These are phyloP conservation scores for Eucalyptus melliodora DNA, from an alignment of 345 rosid species.

Conservation along the genomic window DNA sequence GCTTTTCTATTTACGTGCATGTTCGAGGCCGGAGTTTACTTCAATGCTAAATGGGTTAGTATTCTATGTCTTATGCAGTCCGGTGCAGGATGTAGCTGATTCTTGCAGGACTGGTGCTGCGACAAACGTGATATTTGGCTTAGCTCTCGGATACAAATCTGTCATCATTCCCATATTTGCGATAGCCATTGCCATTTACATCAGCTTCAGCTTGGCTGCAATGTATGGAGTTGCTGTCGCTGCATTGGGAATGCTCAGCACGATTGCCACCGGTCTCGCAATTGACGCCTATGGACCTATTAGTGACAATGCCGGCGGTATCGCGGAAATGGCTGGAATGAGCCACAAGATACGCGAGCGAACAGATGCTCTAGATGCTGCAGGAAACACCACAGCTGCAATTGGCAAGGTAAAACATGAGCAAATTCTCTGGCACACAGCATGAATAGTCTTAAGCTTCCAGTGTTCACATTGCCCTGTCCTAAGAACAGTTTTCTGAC, in stretches of 20 bases:
- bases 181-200: constrained; percentile 41
- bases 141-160: constrained; percentile 60
- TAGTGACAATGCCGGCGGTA: constrained; percentile 63
- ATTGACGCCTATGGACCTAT: constrained; percentile 72
- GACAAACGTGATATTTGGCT: constrained; percentile 56
- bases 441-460: not conserved
- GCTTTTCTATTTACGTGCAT: not conserved
- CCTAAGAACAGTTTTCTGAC: not conserved
- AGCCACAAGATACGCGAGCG: constrained; percentile 46
- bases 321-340: constrained; percentile 68
- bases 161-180: constrained; percentile 62
- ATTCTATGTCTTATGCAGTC: constrained; percentile 12
- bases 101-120: constrained; percentile 62
- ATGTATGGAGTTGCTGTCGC: constrained; percentile 71
- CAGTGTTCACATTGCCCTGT: not conserved
- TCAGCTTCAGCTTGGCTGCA: constrained; percentile 62
- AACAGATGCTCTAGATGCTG: constrained; percentile 61
- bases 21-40: not conserved
- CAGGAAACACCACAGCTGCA: constrained; percentile 70
- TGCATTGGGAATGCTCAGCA: constrained; percentile 67
- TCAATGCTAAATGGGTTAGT: not conserved
- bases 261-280: constrained; percentile 50
- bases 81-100: constrained; percentile 68
- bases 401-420: constrained; percentile 46
- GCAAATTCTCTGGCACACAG: not conserved